Evolutionary conservation across 169 alveolate species (phyloP).

Genomic region (Plasmodium blacklocki): DNA sequence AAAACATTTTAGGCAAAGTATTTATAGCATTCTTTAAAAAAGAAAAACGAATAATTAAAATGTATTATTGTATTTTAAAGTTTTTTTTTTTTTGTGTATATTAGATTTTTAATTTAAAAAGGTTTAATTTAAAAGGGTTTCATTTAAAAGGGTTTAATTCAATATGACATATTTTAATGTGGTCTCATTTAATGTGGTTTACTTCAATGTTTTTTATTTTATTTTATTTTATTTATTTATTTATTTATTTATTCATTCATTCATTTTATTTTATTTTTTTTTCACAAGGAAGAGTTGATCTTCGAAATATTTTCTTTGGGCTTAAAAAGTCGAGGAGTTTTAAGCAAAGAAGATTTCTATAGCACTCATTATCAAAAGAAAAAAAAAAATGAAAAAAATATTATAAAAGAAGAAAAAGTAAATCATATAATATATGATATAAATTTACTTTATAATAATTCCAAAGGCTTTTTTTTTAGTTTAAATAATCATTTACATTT

Average conservation of each 20-base stretch:
- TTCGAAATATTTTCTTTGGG: slow-evolving; percentile 69
- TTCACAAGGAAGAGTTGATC: slow-evolving; percentile 48
- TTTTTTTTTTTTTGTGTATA: neutral
- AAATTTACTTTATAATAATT: slow-evolving; percentile 24
- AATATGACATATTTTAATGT: no score
- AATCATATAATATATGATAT: slow-evolving; percentile 28
- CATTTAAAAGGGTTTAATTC: no score
- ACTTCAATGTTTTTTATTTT: no score
- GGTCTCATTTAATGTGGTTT: no score
- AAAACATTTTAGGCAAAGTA: slow-evolving; percentile 3
- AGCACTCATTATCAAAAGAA: slow-evolving; percentile 36
- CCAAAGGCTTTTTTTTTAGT: slow-evolving; percentile 38
- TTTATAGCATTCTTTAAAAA: no score
- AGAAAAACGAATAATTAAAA: no score
- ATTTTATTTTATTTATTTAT: no score
- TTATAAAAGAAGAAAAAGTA: slow-evolving; percentile 33
- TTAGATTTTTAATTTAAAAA: neutral
- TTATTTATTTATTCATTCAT: no score
- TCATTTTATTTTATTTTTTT: neutral
- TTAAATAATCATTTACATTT: slow-evolving; percentile 59
- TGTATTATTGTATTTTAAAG: no score
- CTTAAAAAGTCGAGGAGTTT: slow-evolving; percentile 48
- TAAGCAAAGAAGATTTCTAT: slow-evolving; percentile 62
- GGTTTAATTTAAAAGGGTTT: neutral
- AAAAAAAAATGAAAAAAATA: slow-evolving; percentile 21